Percentiles rank a stretch among this genome's conserved stretches.
phyloP scores from a whole-genome alignment of 2,329 filamentous ascomycete species.

The Nectriaceae sp. region DNA sequence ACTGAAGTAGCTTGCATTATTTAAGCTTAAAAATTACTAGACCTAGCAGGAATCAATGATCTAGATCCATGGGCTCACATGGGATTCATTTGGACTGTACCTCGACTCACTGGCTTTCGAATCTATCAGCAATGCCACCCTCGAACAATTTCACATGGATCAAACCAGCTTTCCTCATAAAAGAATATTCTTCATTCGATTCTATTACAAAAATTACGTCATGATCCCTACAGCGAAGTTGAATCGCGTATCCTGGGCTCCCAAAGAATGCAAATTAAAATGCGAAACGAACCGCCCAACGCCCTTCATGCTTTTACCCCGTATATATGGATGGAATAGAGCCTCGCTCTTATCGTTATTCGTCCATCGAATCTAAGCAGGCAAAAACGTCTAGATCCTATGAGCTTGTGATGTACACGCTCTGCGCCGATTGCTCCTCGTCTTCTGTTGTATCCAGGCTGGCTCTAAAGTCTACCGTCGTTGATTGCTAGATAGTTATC shows the following conservation, averaged over 20 bases:
- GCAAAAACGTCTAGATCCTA: constrained; percentile 17
- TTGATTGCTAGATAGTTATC: too few relatives aligned
- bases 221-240: constrained; percentile 14
- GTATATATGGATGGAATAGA: constrained; percentile 16
- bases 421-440: constrained; percentile 4
- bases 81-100: too few relatives aligned
- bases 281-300: constrained; percentile 21
- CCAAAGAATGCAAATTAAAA: constrained; percentile 25
- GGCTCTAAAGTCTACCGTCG: background rate
- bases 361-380: constrained; percentile 5
- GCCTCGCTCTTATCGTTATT: constrained; percentile 10
- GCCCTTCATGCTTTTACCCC: constrained; percentile 26
- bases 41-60: too few relatives aligned
- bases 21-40: too few relatives aligned
- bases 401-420: constrained; percentile 13
- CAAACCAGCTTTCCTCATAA: constrained; percentile 1
- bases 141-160: too few relatives aligned
- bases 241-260: constrained; percentile 13
- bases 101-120: too few relatives aligned
- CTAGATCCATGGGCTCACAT: too few relatives aligned
- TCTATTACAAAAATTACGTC: constrained; percentile 30
- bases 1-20: too few relatives aligned
- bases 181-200: constrained; percentile 23
- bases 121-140: too few relatives aligned
- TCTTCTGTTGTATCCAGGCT: background rate